These are phyloP conservation scores for Cicer yamashitae DNA, from an alignment of 306 rosid genomes.

Conservation along the genomic window DNA sequence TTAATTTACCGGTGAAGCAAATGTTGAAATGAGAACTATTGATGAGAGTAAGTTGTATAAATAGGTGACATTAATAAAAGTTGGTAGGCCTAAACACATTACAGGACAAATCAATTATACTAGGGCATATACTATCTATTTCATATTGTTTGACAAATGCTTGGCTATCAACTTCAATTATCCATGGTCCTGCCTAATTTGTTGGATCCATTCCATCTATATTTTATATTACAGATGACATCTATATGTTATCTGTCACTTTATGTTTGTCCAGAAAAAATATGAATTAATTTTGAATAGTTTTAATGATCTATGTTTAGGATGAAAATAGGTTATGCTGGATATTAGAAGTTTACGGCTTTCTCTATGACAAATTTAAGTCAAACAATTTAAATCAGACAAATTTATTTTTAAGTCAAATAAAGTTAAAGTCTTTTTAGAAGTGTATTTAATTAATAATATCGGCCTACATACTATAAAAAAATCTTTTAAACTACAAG, in stretches of 20 bases:
- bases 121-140: neutral
- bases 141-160: neutral
- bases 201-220: conserved; percentile 29
- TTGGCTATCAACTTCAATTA: conserved; percentile 1
- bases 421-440: too few relatives aligned
- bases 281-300: neutral
- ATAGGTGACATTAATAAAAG: neutral
- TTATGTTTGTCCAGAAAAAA: neutral
- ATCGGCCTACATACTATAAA: too few relatives aligned
- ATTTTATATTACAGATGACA: neutral
- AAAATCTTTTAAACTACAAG: too few relatives aligned
- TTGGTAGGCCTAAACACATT: conserved; percentile 20
- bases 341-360: too few relatives aligned
- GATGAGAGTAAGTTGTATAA: neutral
- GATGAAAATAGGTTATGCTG: too few relatives aligned
- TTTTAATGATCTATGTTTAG: neutral
- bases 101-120: conserved; percentile 19
- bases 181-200: neutral
- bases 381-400: too few relatives aligned
- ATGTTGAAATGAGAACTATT: too few relatives aligned
- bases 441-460: too few relatives aligned
- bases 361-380: too few relatives aligned
- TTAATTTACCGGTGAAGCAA: too few relatives aligned
- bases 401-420: too few relatives aligned
- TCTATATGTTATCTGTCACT: conserved; percentile 4